Base-by-base conservation (phyloP, 2,329 filamentous ascomycete species). In the Colletotrichum coccodes region DNA sequence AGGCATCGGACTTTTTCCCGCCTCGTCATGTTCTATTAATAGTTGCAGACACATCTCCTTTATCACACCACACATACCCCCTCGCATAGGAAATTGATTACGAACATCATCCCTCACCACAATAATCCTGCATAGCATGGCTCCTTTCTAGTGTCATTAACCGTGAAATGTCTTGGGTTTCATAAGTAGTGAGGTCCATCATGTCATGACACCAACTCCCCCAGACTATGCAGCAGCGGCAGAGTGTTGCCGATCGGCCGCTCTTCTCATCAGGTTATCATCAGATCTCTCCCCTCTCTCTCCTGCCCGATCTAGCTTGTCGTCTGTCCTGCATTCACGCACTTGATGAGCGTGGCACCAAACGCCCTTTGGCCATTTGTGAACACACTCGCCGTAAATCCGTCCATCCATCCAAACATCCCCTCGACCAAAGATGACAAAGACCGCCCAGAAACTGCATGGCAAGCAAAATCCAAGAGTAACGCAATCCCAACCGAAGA, bases 121-220 rank as follows among this genome's bases (percentile, higher is more conserved):
- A n/a, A n/a, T 21, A n/a, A 30, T 53, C 3, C 16, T 59, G 36
- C 54, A 23, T 23, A 56, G 30, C 58, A 28, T 50, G 32, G 49
- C 23, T 40, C 56, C n/a, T 42, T 69, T 56, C 32, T 68, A 64
- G 28, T 60, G 49, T 69, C 66, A 69, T 69, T 69, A 69, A 63
- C 54, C 66, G 49, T 69, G 47, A 63, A 56, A 60, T 59, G 64
- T 66, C 53, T 69, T 60, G 52, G 65, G 56, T 38, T 60, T 69
- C 66, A n/a, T 69, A 60, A 60, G 61, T 56, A 49, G 61, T 53
- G 62, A 60, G 54, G 49, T 60, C 62, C 30, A 54, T 65, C 47
- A 56, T 60, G 66, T 60, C 66, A 44, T 64, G 26, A 34, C 62
- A 60, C 42, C 47, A 66, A 59, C 44, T 26, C 34, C 49, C 49